phyloP scores from a whole-genome alignment of 805 yeast genomes.

The Nakazawaea molendinolei region DNA sequence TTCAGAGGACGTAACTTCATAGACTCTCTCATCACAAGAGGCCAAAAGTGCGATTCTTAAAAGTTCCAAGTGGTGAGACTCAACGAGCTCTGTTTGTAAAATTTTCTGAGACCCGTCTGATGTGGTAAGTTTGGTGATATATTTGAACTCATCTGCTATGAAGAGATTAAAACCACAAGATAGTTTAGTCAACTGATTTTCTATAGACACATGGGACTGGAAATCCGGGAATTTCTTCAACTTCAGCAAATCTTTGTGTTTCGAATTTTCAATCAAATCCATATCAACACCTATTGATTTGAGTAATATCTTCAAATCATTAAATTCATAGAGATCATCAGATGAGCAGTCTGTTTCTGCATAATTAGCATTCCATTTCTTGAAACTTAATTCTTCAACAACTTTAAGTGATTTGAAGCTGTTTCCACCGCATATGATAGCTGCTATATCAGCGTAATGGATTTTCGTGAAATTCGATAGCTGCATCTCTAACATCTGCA shows the following conservation, averaged over 20 bases:
- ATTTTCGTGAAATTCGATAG: too few relatives aligned
- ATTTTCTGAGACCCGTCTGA: background rate
- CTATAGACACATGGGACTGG: background rate
- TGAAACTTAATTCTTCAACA: too few relatives aligned
- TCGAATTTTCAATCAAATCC: background rate
- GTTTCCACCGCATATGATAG: too few relatives aligned
- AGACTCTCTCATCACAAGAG: background rate
- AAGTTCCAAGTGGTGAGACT: background rate
- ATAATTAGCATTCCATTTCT: too few relatives aligned
- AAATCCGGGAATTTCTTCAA: background rate
- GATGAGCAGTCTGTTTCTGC: background rate
- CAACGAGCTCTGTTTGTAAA: background rate
- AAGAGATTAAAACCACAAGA: background rate
- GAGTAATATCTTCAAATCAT: constrained; percentile 1
- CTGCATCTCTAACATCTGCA: too few relatives aligned
- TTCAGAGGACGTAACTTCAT: background rate
- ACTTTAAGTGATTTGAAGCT: too few relatives aligned
- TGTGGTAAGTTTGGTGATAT: background rate
- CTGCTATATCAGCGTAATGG: too few relatives aligned
- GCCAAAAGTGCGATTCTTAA: background rate
- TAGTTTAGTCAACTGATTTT: background rate
- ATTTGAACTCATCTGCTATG: background rate
- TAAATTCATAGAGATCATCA: background rate
- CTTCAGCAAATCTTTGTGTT: background rate
- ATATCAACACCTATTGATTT: constrained; percentile 2